Conservation (phyloP, 805 yeast species). For the Suhomyces sp. region DNA sequence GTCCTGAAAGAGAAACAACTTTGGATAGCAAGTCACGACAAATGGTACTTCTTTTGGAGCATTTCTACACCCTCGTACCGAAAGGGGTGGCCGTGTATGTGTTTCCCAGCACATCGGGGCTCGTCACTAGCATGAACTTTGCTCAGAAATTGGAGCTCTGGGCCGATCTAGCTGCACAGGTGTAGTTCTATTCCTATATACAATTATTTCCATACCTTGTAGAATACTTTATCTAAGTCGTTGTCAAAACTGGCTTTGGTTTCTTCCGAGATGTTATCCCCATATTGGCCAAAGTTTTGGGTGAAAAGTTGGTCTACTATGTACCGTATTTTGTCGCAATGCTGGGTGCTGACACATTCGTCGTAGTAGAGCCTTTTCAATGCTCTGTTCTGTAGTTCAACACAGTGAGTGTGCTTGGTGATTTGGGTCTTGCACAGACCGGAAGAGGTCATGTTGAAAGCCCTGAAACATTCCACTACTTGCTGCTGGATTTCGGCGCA, state of each 20-base stretch:
- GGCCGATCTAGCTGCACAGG: conserved; percentile 35
- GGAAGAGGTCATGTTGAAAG: conserved; percentile 26
- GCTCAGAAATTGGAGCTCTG: conserved; percentile 48
- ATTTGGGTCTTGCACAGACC: conserved; percentile 32
- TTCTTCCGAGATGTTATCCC: conserved; percentile 28
- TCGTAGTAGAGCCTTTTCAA: conserved; percentile 32
- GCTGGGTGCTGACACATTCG: conserved; percentile 32
- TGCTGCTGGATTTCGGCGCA: conserved; percentile 40
- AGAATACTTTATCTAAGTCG: conserved; percentile 30
- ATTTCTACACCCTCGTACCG: conserved; percentile 6
- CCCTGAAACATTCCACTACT: conserved; percentile 35
- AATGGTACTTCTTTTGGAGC: not conserved
- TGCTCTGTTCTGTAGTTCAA: conserved; percentile 34
- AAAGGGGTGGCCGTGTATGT: conserved; percentile 44
- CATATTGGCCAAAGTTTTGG: conserved; percentile 37
- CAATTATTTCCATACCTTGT: conserved; percentile 29
- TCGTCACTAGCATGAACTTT: conserved; percentile 51
- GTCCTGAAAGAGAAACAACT: not conserved
- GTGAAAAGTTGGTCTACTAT: conserved; percentile 35
- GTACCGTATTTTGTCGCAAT: conserved; percentile 36
- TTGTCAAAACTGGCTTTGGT: conserved; percentile 23
- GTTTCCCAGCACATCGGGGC: conserved; percentile 71
- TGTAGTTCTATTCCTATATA: conserved; percentile 5
- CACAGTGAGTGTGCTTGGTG: conserved; percentile 24
- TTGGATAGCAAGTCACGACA: not conserved